A percentile compares a stretch with the other conserved stretches of the same genome.
phyloP scores from a whole-genome alignment of 208 protist genomes.

The Wallacemonas rigidus region DNA sequence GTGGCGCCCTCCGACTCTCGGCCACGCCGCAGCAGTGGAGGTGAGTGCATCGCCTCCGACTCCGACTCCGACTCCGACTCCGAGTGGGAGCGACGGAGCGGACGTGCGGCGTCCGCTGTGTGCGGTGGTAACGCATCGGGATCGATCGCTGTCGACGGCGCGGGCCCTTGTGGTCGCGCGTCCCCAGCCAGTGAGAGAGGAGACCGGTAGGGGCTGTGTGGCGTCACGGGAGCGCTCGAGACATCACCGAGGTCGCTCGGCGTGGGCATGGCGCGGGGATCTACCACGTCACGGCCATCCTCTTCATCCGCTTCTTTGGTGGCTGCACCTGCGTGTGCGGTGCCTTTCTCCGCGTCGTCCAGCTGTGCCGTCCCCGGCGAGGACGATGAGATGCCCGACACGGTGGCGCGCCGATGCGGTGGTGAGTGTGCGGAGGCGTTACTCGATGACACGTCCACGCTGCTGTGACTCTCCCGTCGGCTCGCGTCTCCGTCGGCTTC shows the following conservation, averaged over 20 bases:
- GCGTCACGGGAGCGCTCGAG: not conserved
- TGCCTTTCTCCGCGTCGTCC: not conserved
- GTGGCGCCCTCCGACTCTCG: not conserved
- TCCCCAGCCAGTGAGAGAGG: no score
- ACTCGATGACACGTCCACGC: not conserved
- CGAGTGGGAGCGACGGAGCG: slow-evolving; percentile 1
- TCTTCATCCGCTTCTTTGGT: not conserved
- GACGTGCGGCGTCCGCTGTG: not conserved
- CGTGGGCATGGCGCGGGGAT: not conserved
- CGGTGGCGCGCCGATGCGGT: slow-evolving; percentile 1
- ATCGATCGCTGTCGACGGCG: not conserved
- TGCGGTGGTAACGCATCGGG: not conserved
- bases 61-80: not conserved
- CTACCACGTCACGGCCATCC: not conserved
- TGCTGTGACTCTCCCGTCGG: slow-evolving; percentile 1
- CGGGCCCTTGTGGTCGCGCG: no score
- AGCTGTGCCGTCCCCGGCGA: no score
- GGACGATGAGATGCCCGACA: not conserved
- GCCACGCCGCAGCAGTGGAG: not conserved
- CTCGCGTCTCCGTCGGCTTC: not conserved
- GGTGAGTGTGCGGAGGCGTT: slow-evolving; percentile 3
- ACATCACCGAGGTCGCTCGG: not conserved
- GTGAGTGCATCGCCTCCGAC: not conserved
- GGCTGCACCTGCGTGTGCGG: no score
- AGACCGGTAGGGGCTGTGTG: not conserved